A percentile compares a stretch with the other conserved stretches of the same genome.
Evolutionary conservation across 192 early-diverging fungal species (phyloP).

Genomic region (Coemansia sp.): DNA sequence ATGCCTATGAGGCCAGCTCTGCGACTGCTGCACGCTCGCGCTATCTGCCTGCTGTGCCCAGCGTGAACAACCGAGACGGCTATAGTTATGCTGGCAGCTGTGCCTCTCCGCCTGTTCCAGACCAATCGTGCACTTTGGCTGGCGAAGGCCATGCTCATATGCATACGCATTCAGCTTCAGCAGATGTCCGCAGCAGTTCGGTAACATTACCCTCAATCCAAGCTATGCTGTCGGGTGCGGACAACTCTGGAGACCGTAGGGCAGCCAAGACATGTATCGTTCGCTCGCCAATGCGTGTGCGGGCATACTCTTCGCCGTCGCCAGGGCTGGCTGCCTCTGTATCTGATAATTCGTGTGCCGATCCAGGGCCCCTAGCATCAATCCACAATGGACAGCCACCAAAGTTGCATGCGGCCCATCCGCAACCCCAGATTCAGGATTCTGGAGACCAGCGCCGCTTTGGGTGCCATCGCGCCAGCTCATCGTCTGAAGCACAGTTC

Average conservation of each 20-base stretch:
- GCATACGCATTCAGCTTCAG: neutral
- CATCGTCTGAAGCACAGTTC: conserved; percentile 25
- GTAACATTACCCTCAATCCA: conserved; percentile 38
- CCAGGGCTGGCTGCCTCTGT: neutral
- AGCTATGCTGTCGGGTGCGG: conserved; percentile 25
- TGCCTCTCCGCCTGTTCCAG: neutral
- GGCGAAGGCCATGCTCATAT: neutral
- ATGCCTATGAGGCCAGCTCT: neutral
- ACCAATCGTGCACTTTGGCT: neutral
- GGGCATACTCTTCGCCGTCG: conserved; percentile 34
- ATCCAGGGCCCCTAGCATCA: neutral
- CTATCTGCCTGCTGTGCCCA: conserved; percentile 21
- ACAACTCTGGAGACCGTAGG: neutral
- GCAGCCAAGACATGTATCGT: neutral
- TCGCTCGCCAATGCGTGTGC: conserved; percentile 1
- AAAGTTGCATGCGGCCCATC: neutral
- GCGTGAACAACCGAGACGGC: neutral
- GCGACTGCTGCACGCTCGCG: conserved; percentile 19
- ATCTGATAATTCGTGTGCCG: neutral
- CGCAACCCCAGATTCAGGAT: neutral
- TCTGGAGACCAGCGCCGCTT: neutral
- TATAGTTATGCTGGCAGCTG: neutral
- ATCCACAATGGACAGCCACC: neutral
- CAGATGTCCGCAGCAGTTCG: neutral
- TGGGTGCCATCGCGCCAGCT: conserved; percentile 1